phyloP scores from a whole-genome alignment of 2,329 filamentous ascomycete species.

The Rasamsonia emersonii region DNA sequence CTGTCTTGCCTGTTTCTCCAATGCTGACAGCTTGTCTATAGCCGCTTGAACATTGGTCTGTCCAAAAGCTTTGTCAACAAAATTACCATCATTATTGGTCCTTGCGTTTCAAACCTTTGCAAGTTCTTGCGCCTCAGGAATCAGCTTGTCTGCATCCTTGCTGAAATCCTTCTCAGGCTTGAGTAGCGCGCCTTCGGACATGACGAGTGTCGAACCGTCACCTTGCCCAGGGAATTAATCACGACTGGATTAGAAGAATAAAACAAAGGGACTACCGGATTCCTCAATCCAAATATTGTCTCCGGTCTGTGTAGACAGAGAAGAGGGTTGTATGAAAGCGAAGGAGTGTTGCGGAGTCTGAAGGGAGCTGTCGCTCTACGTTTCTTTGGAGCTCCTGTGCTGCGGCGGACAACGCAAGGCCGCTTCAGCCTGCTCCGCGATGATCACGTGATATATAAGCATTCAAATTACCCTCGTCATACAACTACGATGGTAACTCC shows the following conservation, averaged over 20 bases:
- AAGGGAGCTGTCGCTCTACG: too few relatives aligned
- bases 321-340: too few relatives aligned
- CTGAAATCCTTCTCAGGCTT: slow-evolving; percentile 99
- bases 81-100: neutral
- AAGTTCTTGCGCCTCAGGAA: slow-evolving; percentile 83
- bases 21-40: slow-evolving; percentile 80
- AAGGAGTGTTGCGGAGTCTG: too few relatives aligned
- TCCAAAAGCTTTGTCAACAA: slow-evolving; percentile 13
- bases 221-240: slow-evolving; percentile 1
- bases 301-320: too few relatives aligned
- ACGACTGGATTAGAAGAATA: slow-evolving; percentile 22
- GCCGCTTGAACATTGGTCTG: slow-evolving; percentile 67
- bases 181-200: slow-evolving; percentile 70
- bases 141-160: slow-evolving; percentile 86
- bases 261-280: too few relatives aligned
- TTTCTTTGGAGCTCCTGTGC: too few relatives aligned
- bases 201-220: slow-evolving; percentile 33
- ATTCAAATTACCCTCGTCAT: too few relatives aligned
- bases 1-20: slow-evolving; percentile 98
- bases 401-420: too few relatives aligned
- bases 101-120: slow-evolving; percentile 59
- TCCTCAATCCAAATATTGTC: too few relatives aligned
- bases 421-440: too few relatives aligned
- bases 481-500: too few relatives aligned
- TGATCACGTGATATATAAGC: too few relatives aligned